A percentile compares a stretch with the other conserved stretches of the same genome.
Evolutionary conservation across 805 yeast genomes (phyloP).

Genomic region (Myxozyma neotropica): DNA sequence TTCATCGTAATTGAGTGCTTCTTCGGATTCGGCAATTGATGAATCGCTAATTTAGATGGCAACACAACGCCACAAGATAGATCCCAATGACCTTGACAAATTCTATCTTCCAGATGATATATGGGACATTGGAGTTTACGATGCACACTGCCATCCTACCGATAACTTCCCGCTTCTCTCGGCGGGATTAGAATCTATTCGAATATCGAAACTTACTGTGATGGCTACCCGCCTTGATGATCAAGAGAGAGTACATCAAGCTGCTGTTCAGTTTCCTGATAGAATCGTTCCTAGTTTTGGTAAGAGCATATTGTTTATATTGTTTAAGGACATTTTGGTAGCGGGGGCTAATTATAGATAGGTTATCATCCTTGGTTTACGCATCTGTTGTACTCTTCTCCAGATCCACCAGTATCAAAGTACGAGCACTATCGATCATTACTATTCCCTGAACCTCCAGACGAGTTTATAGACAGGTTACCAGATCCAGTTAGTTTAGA

Average conservation of each 20-base stretch:
- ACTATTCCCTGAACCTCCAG: conserved; percentile 47
- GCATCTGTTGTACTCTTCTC: conserved; percentile 57
- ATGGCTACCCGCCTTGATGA: conserved; percentile 47
- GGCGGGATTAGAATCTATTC: conserved; percentile 13
- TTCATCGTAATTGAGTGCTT: too few species aligned
- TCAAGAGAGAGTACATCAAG: conserved; percentile 40
- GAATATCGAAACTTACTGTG: conserved; percentile 36
- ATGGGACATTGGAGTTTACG: conserved; percentile 33
- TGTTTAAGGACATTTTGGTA: too few species aligned
- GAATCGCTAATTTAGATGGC: too few species aligned
- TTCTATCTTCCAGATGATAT: neutral
- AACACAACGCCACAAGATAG: neutral
- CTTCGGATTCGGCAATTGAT: too few species aligned
- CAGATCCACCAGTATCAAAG: conserved; percentile 42
- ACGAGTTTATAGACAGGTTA: conserved; percentile 48
- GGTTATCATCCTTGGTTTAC: conserved; percentile 95
- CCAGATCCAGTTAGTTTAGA: conserved; percentile 63
- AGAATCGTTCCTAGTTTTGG: conserved; percentile 45
- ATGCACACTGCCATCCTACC: conserved; percentile 49
- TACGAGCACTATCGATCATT: conserved; percentile 59
- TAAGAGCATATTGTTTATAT: neutral
- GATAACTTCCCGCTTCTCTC: conserved; percentile 39
- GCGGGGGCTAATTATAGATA: neutral
- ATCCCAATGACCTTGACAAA: neutral
- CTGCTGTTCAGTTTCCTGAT: conserved; percentile 37